Evolutionary conservation across 1,139 yeast species (phyloP).

Genomic region (Diutina pseudorugosa): DNA sequence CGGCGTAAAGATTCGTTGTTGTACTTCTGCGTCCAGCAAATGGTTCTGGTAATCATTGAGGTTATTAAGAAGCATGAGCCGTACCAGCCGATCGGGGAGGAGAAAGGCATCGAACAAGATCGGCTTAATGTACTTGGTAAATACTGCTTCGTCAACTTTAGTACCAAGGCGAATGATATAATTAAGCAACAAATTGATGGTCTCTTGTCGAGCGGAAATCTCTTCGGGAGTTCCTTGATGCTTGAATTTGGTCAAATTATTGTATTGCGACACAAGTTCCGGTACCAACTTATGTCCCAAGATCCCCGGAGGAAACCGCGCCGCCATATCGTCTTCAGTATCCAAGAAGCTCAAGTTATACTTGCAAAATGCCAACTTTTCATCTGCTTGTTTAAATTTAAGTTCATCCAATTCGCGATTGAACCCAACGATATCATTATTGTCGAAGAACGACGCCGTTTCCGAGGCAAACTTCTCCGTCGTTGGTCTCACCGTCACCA

Average conservation of each 20-base stretch:
- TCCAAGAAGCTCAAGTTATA: constrained; percentile 21
- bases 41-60: constrained; percentile 43
- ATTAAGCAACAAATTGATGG: constrained; percentile 30
- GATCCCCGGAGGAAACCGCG: constrained; percentile 44
- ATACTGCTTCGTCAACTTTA: constrained; percentile 23
- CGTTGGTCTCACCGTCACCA: constrained; percentile 30
- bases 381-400: constrained; percentile 34
- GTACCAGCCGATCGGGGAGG: constrained; percentile 62
- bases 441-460: constrained; percentile 27
- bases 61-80: constrained; percentile 56
- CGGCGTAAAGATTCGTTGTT: constrained; percentile 55
- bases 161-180: constrained; percentile 34
- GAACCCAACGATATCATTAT: constrained; percentile 30
- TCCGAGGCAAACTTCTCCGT: constrained; percentile 37
- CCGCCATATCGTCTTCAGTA: constrained; percentile 9
- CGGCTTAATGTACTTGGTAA: constrained; percentile 44
- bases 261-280: constrained; percentile 35
- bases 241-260: constrained; percentile 10
- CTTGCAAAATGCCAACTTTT: constrained; percentile 42
- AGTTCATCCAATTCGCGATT: constrained; percentile 41
- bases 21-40: constrained; percentile 50
- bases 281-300: constrained; percentile 58
- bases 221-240: constrained; percentile 19
- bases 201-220: constrained; percentile 23
- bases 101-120: constrained; percentile 50